Evolutionary conservation across 306 rosid species (phyloP), one percentile per base, ranked within the genome.

Genomic region (Cicer bijugum): DNA sequence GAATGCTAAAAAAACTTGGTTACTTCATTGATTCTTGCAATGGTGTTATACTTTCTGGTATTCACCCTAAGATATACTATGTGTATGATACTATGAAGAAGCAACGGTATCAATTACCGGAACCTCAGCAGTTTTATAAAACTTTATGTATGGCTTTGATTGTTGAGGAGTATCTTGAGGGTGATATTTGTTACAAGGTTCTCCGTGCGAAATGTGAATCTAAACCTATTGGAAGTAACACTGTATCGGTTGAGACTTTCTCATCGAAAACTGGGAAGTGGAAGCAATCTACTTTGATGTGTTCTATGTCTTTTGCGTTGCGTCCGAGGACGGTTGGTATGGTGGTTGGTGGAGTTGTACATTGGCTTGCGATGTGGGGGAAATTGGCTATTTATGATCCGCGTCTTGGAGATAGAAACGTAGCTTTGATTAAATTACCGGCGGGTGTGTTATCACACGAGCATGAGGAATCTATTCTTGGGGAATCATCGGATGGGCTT

Each of bases 361-460:
- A 87, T 83, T 91, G 97, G 97, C 85, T 86, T 74, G 95, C 89
- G 37, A 83, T 79, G 12, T 85, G 89, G 83, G 83, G 86, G 44
- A 84, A 86, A 47, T 67, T 91, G 60, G 97, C 92, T 48, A 84
- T 91, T 74, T 91, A 87, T 71, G 92, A 91, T 69, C 95, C 89
- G 6, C 82, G 80, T 58, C 69, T 80, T 17, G 92, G 97, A 82
- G 87, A 86, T 48, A 81, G 95, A 72, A 38, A 61, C 43, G 61
- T 91, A 63, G 81, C 58, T 12, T 48, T 86, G 16, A 75, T 89
- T 67, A 87, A 83, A 80, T 81, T 89, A 71, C 95, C 95, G 2
- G 71, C 67, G 1, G 91, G 92, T 51, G 74, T 45, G 75, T 74
- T 87, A 75, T 55, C 95, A 0, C 58, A 15, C 2, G 97, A 91